These are phyloP conservation scores for Lycium ferocissimum DNA, from an alignment of 257 asterid species.

Conservation along the genomic window DNA sequence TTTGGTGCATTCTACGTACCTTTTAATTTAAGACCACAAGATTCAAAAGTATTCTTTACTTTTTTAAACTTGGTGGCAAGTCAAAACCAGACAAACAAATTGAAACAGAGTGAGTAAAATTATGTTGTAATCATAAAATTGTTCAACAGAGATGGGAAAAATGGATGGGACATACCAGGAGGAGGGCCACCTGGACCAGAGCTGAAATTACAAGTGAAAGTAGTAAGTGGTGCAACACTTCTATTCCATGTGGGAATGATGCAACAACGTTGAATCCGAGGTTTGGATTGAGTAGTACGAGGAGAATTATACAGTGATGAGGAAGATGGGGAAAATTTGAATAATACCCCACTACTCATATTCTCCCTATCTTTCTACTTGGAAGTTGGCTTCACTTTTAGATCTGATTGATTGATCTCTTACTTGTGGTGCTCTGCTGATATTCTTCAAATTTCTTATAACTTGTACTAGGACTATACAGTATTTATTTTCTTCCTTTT, in stretches of 20 bases:
- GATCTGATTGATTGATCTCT: not conserved
- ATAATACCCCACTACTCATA: not conserved
- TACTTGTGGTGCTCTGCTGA: too few species aligned
- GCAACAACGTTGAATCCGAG: not conserved
- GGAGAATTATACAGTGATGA: not conserved
- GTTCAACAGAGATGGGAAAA: not conserved
- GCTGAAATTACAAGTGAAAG: constrained; percentile 28
- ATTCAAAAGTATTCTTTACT: too few species aligned
- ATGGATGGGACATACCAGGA: constrained; percentile 29
- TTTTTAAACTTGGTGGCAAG: too few species aligned
- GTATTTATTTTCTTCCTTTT: too few species aligned
- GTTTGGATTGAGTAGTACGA: not conserved
- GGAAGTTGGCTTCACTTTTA: not conserved
- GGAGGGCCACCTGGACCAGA: constrained; percentile 7
- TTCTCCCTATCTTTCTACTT: not conserved
- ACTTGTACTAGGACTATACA: too few species aligned
- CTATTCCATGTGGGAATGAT: not conserved
- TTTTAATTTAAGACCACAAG: too few species aligned
- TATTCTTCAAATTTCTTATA: too few species aligned
- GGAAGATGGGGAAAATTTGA: not conserved
- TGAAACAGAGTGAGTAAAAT: too few species aligned
- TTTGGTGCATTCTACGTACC: too few species aligned
- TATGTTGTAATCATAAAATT: too few species aligned
- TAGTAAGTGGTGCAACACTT: not conserved
- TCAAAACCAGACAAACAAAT: too few species aligned